Base-by-base conservation (phyloP, 495 filamentous ascomycete genomes). In the Penicillium cinerascens region DNA sequence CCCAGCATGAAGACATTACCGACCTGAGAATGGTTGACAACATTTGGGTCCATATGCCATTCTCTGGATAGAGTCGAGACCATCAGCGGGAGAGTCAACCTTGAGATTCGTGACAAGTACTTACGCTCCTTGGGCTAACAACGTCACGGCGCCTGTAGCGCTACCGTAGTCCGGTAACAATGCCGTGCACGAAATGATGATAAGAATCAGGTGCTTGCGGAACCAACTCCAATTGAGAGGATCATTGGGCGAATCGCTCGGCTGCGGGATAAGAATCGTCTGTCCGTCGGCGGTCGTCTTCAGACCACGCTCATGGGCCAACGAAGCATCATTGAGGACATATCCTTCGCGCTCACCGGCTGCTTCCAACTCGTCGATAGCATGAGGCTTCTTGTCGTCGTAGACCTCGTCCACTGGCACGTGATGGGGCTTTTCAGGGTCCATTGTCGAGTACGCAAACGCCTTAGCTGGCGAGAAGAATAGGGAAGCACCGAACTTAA, bases 1-100 rank as follows among this genome's bases (percentile, higher is more conserved):
- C 79, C 81, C 0, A 83, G 56, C 72, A 82, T 81, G 52, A 84
- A 82, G 2, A 82, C 73, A 54, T 84, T 83, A 10, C 81, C 81
- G 2, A 71, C 79, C 48, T 79, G 71, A 0, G 73, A 76, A 52
- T 80, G 78, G 48, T 83, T 80, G 37, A 83, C 77, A n/a, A 66
- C 47, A 50, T 80, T 71, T 42, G 72, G 58, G 6, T 74, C 62
- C 60, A 74, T 71, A 42, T 66, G 40, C 78, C 76, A 81, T 37
- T 72, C 64, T 1, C 71, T 77, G 35, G 8, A 33, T 13, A 33
- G 6, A 10, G 18, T 7, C 37, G 0, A 39, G 37, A 23, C 2
- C 6, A 17, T 9, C 25, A 48, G 45, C 3, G 40, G 5, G 29
- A 6, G 6, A 42, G 43, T 42, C 22, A 46, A 42, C 17, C 46